A percentile compares a stretch with the other conserved stretches of the same genome.
phyloP scores from a whole-genome alignment of 768 basidiomycete species.

The Tulasnella calospora region DNA sequence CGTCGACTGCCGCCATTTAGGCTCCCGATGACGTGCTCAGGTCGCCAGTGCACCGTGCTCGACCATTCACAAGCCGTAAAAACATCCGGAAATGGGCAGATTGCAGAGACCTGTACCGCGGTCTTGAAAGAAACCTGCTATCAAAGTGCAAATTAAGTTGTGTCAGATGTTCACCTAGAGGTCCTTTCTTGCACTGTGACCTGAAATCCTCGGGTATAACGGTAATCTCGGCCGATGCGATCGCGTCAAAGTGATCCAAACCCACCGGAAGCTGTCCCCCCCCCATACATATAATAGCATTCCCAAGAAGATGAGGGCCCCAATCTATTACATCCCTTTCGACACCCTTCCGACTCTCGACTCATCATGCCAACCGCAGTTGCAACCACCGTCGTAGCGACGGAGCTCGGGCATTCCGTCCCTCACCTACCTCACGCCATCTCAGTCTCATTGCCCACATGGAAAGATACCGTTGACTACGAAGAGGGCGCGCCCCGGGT shows the following conservation, averaged over 20 bases:
- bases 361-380: conserved; percentile 8
- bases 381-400: conserved; percentile 14
- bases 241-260: background rate
- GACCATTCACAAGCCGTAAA: background rate
- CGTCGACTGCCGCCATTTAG: background rate
- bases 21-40: conserved; percentile 1
- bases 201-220: background rate
- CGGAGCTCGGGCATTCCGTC: conserved; percentile 18
- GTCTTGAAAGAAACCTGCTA: background rate
- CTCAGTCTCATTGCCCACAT: conserved; percentile 90
- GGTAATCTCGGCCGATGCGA: background rate
- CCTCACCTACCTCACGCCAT: conserved; percentile 68
- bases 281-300: conserved; percentile 1
- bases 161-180: background rate
- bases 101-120: background rate
- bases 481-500: conserved; percentile 85
- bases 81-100: background rate
- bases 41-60: background rate
- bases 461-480: conserved; percentile 86
- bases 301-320: background rate
- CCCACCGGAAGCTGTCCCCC: background rate
- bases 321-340: background rate
- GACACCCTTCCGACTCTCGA: background rate
- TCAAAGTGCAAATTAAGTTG: background rate
- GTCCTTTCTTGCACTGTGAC: background rate